Base-by-base conservation (phyloP, 2,329 filamentous ascomycete genomes). In the Penicillium sp. region DNA sequence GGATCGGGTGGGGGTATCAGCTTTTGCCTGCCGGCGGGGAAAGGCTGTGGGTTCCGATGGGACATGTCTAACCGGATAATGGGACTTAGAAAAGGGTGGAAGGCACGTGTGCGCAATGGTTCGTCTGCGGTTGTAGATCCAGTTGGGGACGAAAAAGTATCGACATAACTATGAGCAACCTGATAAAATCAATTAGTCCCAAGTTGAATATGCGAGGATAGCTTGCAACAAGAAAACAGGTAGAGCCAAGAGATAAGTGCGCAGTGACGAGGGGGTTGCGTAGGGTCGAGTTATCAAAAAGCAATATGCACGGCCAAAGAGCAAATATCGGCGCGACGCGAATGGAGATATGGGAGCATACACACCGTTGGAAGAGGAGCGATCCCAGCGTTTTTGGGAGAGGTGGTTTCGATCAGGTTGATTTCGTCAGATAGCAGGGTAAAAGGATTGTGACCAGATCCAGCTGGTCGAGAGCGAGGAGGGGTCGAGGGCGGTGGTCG, bases 141-240 rank as follows among this genome's bases (percentile, higher is more conserved):
- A 58, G 54, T 23, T 43, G 41, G 49, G 8, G 57, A 53, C 27
- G 33, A 19, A 41, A 51, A 40, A 46, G 52, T 50, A 49, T 60
- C 60, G 60, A 47, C 64, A 66, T 66, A 61, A 62, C 63, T 66
- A 29, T 59, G 59, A 49, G 25, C 39, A 23, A 25, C 50, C 64
- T 66, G 45, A 43, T n/a, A 21, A 19, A 6, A 39, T 4, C 4
- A 15, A 50, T 59, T 19, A 65, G 58, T 55, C 36, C 43, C n/a
- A 31, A 43, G 13, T 36, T 38, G 15, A 21, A 29, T n/a, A 10
- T 5, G 5, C n/a, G 45, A 23, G 16, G 11, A 13, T 36, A 16
- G 49, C 21, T 11, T n/a, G n/a, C 15, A 9, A 29, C n/a, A 34
- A 41, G 41, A 36, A 29, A 34, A 9, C 5, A 41, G 7, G n/a